These are phyloP conservation scores for Endoconidiophora laricicola DNA, from an alignment of 2,329 filamentous ascomycete genomes.

Conservation along the genomic window DNA sequence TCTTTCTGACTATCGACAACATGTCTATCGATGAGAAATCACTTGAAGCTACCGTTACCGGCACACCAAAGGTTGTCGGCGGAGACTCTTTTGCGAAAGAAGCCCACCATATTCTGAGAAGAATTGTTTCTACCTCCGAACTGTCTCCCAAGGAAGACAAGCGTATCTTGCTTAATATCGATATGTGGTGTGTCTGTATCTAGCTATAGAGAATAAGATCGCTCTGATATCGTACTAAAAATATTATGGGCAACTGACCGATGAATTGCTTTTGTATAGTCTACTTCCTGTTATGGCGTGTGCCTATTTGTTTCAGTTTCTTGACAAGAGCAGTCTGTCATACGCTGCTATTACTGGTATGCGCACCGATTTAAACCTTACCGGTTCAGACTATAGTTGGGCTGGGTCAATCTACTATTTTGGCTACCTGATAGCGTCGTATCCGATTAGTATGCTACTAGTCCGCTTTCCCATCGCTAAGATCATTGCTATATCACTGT, in stretches of 20 bases:
- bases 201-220: conserved; percentile 16
- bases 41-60: background rate
- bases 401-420: conserved; percentile 34
- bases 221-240: too few species aligned
- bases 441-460: conserved; percentile 17
- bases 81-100: background rate
- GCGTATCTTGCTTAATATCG: conserved; percentile 42
- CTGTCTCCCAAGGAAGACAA: conserved; percentile 23
- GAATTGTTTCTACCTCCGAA: conserved; percentile 22
- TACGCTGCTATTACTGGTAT: conserved; percentile 35
- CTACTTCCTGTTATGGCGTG: conserved; percentile 34
- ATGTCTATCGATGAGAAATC: conserved; percentile 6
- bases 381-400: conserved; percentile 35
- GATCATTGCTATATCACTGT: conserved; percentile 14
- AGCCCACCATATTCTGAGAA: conserved; percentile 21
- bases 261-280: conserved; percentile 16
- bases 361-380: conserved; percentile 26
- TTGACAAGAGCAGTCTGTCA: conserved; percentile 41
- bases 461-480: conserved; percentile 18
- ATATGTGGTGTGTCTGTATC: conserved; percentile 29
- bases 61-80: background rate
- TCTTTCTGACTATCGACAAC: background rate
- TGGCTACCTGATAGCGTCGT: conserved; percentile 26
- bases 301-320: conserved; percentile 42
- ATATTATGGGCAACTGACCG: background rate